Conservation (phyloP, 306 rosid species). For the Crataegus laevigata region DNA sequence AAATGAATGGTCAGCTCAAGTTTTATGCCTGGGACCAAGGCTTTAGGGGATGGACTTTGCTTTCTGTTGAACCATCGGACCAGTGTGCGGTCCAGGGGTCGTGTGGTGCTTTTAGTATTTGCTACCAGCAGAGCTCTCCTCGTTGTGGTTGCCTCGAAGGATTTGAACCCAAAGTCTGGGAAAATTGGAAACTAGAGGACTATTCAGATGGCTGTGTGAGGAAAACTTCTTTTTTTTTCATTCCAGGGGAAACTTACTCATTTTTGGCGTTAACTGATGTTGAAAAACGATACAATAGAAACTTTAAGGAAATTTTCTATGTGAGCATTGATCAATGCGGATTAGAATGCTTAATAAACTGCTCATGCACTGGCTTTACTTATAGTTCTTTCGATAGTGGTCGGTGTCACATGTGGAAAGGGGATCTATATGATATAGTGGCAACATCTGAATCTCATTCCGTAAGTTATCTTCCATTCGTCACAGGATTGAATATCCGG, state of each 20-base stretch:
- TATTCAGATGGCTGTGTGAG: constrained; percentile 5
- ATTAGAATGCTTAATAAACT: not conserved
- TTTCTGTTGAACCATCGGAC: not conserved
- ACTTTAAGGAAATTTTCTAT: too few relatives aligned
- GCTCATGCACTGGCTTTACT: constrained; percentile 4
- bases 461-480: too few relatives aligned
- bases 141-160: not conserved
- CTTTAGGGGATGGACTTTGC: not conserved
- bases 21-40: not conserved
- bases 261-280: too few relatives aligned
- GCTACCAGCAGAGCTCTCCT: not conserved
- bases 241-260: too few relatives aligned
- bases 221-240: not conserved
- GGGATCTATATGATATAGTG: not conserved
- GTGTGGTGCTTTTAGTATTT: constrained; percentile 3
- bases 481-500: not conserved
- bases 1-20: constrained; percentile 1
- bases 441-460: too few relatives aligned
- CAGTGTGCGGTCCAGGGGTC: not conserved
- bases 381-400: not conserved
- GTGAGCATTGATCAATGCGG: not conserved
- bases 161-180: not conserved
- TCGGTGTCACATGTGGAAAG: not conserved
- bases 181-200: not conserved
- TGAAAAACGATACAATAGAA: too few relatives aligned